Conservation (phyloP, 1,284 basidiomycete genomes). For the Pseudozyma pruni region DNA sequence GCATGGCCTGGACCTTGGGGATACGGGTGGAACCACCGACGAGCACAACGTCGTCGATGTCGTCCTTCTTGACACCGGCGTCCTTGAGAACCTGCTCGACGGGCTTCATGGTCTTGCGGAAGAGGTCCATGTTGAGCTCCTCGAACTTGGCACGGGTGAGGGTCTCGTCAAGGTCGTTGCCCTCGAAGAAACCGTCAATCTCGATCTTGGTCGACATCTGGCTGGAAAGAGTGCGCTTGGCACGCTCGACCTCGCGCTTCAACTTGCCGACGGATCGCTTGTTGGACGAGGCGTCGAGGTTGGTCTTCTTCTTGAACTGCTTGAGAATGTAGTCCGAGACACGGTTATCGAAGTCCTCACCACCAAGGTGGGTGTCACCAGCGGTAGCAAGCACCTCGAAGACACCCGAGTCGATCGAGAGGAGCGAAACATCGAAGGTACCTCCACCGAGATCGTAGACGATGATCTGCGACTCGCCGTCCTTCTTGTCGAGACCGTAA, state of each 20-base stretch:
- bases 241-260: conserved; percentile 98
- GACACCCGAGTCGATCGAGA: conserved; percentile 95
- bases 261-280: conserved; percentile 93
- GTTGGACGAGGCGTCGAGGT: conserved; percentile 81
- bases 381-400: conserved; percentile 97
- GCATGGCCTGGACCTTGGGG: conserved; percentile 90
- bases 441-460: conserved; percentile 99
- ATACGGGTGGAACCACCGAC: conserved; percentile 99
- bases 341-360: conserved; percentile 97
- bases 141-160: conserved; percentile 94
- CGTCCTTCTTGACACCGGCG: conserved; percentile 95
- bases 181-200: conserved; percentile 87
- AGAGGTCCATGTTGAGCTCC: conserved; percentile 97
- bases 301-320: conserved; percentile 68
- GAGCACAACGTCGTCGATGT: conserved; percentile 93
- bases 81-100: conserved; percentile 99
- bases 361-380: conserved; percentile 98
- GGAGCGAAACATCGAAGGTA: conserved; percentile 97
- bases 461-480: conserved; percentile 93
- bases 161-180: conserved; percentile 96
- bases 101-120: conserved; percentile 99
- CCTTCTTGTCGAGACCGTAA: conserved; percentile 95
- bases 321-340: conserved; percentile 68
- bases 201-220: conserved; percentile 80
- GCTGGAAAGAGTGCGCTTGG: conserved; percentile 92